Percentiles rank a stretch among this genome's conserved stretches.
These are phyloP conservation scores for Fusarium falciforme DNA, from an alignment of 2,329 filamentous ascomycete species.

Conservation along the genomic window DNA sequence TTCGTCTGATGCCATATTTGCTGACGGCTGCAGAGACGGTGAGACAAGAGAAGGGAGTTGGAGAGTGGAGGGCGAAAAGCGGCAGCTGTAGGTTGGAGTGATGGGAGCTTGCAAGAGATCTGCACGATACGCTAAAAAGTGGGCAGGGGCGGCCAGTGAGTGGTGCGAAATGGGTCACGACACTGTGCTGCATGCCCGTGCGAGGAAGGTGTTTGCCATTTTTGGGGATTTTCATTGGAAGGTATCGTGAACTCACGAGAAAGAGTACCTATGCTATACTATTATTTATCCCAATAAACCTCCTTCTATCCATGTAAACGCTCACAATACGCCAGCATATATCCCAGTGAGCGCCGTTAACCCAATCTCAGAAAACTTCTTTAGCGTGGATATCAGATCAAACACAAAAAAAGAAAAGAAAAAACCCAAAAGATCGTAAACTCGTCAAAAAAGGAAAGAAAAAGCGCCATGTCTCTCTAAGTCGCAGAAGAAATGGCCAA, in stretches of 20 bases:
- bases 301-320: constrained; percentile 23
- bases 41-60: neutral
- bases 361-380: constrained; percentile 24
- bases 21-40: neutral
- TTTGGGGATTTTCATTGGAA: neutral
- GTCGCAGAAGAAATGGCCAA: constrained; percentile 41
- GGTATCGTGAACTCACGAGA: neutral
- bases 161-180: neutral
- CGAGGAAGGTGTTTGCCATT: neutral
- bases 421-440: constrained; percentile 4
- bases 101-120: constrained; percentile 15
- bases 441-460: constrained; percentile 3
- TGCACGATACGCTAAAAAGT: constrained; percentile 22
- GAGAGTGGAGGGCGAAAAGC: constrained; percentile 25
- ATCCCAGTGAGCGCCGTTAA: constrained; percentile 27
- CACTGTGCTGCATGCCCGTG: constrained; percentile 1
- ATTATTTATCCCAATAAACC: neutral
- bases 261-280: neutral
- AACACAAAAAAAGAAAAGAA: constrained; percentile 2
- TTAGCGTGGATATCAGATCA: constrained; percentile 24
- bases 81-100: neutral
- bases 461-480: constrained; percentile 31
- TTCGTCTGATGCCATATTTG: constrained; percentile 44
- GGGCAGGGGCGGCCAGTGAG: constrained; percentile 12
- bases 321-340: constrained; percentile 24